Evolutionary conservation across 148 eudicot species (phyloP).

Genomic region (Limonium bicolor): DNA sequence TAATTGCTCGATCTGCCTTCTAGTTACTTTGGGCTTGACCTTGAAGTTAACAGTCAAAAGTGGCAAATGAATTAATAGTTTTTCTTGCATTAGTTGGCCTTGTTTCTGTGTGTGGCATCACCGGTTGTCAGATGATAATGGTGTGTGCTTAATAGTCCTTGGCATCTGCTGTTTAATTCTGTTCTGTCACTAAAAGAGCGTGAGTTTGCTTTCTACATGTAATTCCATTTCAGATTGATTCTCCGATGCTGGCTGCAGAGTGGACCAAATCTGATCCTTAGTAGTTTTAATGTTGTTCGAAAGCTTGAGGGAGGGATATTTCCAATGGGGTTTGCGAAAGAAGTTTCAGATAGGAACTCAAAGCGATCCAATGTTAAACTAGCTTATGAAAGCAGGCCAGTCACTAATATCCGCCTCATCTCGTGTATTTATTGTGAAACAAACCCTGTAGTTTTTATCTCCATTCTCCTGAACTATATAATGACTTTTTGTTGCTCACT

Average conservation of each 20-base stretch:
- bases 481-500: background rate
- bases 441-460: constrained; percentile 1
- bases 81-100: too few relatives aligned
- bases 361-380: constrained; percentile 48
- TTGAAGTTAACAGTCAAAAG: too few relatives aligned
- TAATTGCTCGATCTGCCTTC: too few relatives aligned
- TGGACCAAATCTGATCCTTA: constrained; percentile 77
- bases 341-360: constrained; percentile 51
- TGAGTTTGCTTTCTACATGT: too few relatives aligned
- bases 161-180: too few relatives aligned
- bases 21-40: too few relatives aligned
- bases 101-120: too few relatives aligned
- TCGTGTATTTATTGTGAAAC: constrained; percentile 2
- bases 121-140: too few relatives aligned
- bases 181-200: too few relatives aligned
- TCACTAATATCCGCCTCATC: constrained; percentile 2
- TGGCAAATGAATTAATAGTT: too few relatives aligned
- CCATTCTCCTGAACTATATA: background rate
- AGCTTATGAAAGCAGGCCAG: constrained; percentile 67
- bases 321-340: constrained; percentile 71
- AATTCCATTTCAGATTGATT: constrained; percentile 80
- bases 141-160: too few relatives aligned
- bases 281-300: constrained; percentile 76
- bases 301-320: constrained; percentile 83
- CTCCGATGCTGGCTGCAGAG: constrained; percentile 68